Evolutionary conservation across 179 eudicot genomes (phyloP).

Genomic region (Patellifolia procumbens): DNA sequence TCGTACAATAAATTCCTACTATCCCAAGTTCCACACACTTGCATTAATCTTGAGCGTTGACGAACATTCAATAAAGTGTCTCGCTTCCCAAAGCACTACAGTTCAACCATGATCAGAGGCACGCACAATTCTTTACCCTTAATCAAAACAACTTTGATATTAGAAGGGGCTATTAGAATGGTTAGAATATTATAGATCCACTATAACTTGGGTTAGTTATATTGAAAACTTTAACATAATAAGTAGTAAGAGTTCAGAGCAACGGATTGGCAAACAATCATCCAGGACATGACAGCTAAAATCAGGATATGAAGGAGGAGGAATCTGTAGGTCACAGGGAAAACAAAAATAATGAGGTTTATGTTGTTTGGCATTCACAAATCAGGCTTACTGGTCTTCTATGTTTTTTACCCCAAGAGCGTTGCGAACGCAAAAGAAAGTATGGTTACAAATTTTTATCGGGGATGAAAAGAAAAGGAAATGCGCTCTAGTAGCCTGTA

Average conservation of each 20-base stretch:
- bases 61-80: neutral
- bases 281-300: neutral
- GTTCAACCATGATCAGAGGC: neutral
- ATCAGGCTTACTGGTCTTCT: too few species aligned
- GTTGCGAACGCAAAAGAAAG: neutral
- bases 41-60: neutral
- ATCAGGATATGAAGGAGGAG: neutral
- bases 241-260: too few species aligned
- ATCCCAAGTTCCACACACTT: neutral
- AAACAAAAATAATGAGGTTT: neutral
- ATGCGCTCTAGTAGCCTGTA: neutral
- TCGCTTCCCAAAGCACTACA: neutral
- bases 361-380: neutral
- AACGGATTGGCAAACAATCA: neutral
- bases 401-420: too few species aligned
- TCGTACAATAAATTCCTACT: neutral
- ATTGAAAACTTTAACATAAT: too few species aligned
- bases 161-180: too few species aligned
- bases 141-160: neutral
- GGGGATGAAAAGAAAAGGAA: neutral
- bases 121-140: neutral
- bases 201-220: too few species aligned
- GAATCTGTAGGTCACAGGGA: neutral
- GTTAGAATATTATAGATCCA: too few species aligned
- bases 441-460: neutral